Evolutionary conservation across 441 rosid genomes (phyloP), one percentile per base, ranked within the genome.

Genomic region (Croton laevigatus): DNA sequence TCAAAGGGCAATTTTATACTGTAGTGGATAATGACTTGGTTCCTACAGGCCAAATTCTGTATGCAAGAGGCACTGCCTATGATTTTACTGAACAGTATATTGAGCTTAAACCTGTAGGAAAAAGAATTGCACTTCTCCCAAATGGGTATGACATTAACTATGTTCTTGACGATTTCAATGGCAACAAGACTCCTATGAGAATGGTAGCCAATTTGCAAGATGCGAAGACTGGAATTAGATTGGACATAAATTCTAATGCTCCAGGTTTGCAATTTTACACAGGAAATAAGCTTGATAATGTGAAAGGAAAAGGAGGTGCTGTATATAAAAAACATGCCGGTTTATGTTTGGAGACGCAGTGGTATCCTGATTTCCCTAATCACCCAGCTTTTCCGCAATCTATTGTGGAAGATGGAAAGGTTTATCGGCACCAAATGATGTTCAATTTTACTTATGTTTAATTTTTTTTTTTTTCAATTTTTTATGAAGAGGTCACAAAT

Each of bases 221-320:
- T n/a, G 57, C n/a, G 0, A 52, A 52, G 20, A 52, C 57, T 5
- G 57, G 57, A 52, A 0, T 52, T 6, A 52, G 8, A 52, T 5
- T 52, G 57, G 23, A 52, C 5, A 1, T 52, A 69, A 66, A 62
- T 59, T 80, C 88, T 3, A 76, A 90, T 81, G 87, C 85, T 48
- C 94, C 95, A 0, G 98, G 98, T 8, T 67, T 94, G 70, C 97
- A 91, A 82, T 84, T 94, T 59, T 94, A 88, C 68, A 87, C 89
- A 0, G 81, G 86, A 23, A 85, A 89, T 55, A 51, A 4, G 68
- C 32, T 93, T 45, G 71, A 75, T 34, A 11, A 36, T 27, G 66
- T 20, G 54, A 83, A 83, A 68, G 98, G 97, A n/a, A 94, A 92
- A 71, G 86, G 84, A n/a, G 96, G 96, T 23, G 60, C 81, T 13